A percentile compares a stretch with the other conserved stretches of the same genome.
phyloP scores from a whole-genome alignment of 768 basidiomycete species.

The Pleurotus djamor region DNA sequence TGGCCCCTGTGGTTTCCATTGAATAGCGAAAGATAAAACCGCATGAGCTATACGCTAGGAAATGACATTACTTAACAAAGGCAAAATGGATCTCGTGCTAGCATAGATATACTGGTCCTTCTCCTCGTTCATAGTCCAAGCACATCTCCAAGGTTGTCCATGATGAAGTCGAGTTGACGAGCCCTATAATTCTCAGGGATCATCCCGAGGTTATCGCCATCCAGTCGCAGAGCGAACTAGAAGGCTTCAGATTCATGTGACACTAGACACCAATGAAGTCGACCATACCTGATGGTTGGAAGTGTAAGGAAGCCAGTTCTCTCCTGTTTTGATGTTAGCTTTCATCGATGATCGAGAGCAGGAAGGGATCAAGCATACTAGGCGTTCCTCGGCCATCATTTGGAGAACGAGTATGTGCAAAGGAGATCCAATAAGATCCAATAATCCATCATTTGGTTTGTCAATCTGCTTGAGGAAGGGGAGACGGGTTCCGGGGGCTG shows the following conservation, averaged over 20 bases:
- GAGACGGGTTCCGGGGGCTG: background rate
- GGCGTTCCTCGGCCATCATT: constrained; percentile 35
- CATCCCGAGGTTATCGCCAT: constrained; percentile 20
- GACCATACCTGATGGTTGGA: background rate
- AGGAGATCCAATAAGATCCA: constrained; percentile 52
- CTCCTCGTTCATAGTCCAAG: too few relatives aligned
- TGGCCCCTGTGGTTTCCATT: too few relatives aligned
- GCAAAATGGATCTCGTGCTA: too few relatives aligned
- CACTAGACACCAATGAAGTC: too few relatives aligned
- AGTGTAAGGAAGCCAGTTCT: background rate
- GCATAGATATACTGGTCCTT: too few relatives aligned
- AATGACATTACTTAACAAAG: too few relatives aligned
- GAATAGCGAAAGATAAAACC: too few relatives aligned
- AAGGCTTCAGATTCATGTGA: too few relatives aligned
- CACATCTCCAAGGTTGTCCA: too few relatives aligned
- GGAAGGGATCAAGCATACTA: too few relatives aligned
- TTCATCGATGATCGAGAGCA: background rate
- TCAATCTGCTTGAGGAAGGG: constrained; percentile 17
- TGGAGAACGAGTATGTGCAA: constrained; percentile 37
- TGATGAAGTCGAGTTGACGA: constrained; percentile 22
- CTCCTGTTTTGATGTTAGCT: background rate
- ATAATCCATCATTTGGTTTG: constrained; percentile 37
- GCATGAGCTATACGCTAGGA: too few relatives aligned
- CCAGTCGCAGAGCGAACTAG: constrained; percentile 22
- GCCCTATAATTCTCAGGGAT: constrained; percentile 24